These are phyloP conservation scores for Cordyceps cateniannulata DNA, from an alignment of 2,329 filamentous ascomycete species.

Conservation along the genomic window DNA sequence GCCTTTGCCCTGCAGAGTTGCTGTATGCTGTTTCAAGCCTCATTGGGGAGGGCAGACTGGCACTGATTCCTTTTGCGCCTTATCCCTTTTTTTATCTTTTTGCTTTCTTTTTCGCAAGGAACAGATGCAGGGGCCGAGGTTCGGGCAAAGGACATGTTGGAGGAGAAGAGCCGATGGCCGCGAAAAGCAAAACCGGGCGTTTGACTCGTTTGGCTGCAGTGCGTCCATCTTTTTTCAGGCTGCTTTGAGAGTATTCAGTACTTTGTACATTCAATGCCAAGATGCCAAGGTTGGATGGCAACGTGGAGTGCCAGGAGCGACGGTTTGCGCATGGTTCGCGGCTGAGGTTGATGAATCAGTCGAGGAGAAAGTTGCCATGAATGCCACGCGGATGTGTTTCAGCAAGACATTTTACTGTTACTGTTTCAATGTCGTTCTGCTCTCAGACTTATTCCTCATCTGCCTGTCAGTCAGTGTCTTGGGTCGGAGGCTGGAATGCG, in stretches of 20 bases:
- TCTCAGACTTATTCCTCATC: neutral
- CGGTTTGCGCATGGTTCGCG: too few relatives aligned
- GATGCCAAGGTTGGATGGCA: neutral
- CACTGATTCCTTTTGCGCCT: too few relatives aligned
- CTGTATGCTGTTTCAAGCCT: too few relatives aligned
- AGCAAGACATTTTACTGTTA: neutral
- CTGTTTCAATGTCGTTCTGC: neutral
- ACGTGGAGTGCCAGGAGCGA: neutral
- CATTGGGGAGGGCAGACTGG: too few relatives aligned
- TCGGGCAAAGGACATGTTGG: neutral
- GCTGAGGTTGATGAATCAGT: neutral
- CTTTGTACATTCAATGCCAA: neutral
- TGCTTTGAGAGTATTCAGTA: too few relatives aligned
- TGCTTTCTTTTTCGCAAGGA: neutral
- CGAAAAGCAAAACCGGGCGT: neutral
- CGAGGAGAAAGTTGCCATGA: neutral
- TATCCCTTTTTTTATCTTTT: too few relatives aligned
- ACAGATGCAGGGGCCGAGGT: neutral
- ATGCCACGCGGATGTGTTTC: neutral
- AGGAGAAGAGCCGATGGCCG: too few relatives aligned
- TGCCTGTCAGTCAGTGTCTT: neutral
- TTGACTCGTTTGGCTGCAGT: neutral
- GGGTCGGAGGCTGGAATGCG: neutral
- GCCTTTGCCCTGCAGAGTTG: too few relatives aligned
- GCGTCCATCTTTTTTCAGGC: neutral